Conservation (phyloP, 306 rosid species). For the Pueraria montana region DNA sequence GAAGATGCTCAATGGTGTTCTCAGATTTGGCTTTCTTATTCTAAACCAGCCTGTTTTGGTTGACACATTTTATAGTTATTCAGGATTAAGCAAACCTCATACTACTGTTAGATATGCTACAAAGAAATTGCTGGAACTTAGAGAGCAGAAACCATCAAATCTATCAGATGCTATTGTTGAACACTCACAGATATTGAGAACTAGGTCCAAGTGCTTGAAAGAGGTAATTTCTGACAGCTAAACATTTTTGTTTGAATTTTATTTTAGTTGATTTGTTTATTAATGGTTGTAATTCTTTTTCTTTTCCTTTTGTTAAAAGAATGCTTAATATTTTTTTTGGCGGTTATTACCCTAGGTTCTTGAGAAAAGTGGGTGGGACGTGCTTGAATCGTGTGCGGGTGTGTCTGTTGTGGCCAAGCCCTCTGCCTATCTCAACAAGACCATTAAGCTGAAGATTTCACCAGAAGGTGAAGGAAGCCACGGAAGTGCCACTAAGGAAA, state of each 20-base stretch:
- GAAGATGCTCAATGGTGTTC: conserved; percentile 78
- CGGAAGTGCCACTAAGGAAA: conserved; percentile 53
- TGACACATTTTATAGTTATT: conserved; percentile 72
- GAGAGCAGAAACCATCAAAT: conserved; percentile 71
- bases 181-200: conserved; percentile 64
- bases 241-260: conserved; percentile 6
- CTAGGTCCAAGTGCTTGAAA: conserved; percentile 74
- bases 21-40: conserved; percentile 85
- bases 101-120: conserved; percentile 85
- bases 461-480: conserved; percentile 43
- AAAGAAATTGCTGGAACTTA: conserved; percentile 80
- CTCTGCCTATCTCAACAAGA: conserved; percentile 75
- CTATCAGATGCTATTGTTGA: conserved; percentile 71
- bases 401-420: conserved; percentile 95
- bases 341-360: conserved; percentile 62
- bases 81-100: conserved; percentile 91
- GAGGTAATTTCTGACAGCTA: conserved; percentile 65
- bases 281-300: background rate
- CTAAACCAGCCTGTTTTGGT: conserved; percentile 70
- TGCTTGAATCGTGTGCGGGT: conserved; percentile 78
- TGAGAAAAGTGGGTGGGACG: conserved; percentile 90
- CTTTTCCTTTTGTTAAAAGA: conserved; percentile 25
- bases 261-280: conserved; percentile 16
- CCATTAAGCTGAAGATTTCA: conserved; percentile 55
- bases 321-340: background rate